These are phyloP conservation scores for Cajanus cajan DNA, from an alignment of 306 rosid genomes.

Conservation along the genomic window DNA sequence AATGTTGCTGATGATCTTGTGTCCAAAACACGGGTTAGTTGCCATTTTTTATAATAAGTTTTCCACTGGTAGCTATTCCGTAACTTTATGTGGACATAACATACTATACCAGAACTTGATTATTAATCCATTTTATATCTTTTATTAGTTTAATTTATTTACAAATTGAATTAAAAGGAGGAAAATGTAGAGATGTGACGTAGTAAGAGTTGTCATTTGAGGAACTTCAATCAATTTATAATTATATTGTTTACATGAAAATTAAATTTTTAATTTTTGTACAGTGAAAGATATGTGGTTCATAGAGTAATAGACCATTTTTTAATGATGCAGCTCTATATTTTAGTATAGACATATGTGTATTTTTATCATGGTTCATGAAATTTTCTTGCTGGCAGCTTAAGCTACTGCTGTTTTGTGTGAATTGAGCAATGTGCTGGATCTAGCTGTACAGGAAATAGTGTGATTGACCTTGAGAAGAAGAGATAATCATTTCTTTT, in stretches of 20 bases:
- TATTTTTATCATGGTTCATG: neutral
- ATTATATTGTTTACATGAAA: neutral
- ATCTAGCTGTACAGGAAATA: too few relatives aligned
- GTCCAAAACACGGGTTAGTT: constrained; percentile 65
- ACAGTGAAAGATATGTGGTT: neutral
- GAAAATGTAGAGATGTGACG: neutral
- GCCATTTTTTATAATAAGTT: neutral
- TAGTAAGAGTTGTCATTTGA: neutral
- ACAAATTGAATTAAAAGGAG: neutral
- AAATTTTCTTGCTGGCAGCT: neutral
- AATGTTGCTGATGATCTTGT: constrained; percentile 66
- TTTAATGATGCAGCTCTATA: neutral
- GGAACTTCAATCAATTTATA: neutral
- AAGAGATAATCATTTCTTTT: too few relatives aligned
- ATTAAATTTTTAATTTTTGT: neutral
- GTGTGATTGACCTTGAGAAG: too few relatives aligned
- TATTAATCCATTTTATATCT: neutral
- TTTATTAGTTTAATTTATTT: neutral
- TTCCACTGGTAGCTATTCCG: neutral
- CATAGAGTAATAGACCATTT: neutral
- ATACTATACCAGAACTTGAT: neutral
- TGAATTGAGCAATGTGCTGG: too few relatives aligned
- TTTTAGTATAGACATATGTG: neutral
- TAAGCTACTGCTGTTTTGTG: neutral
- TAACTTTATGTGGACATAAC: neutral